Base-by-base conservation (phyloP, 768 basidiomycete species). In the Pulveroboletus sp. region DNA sequence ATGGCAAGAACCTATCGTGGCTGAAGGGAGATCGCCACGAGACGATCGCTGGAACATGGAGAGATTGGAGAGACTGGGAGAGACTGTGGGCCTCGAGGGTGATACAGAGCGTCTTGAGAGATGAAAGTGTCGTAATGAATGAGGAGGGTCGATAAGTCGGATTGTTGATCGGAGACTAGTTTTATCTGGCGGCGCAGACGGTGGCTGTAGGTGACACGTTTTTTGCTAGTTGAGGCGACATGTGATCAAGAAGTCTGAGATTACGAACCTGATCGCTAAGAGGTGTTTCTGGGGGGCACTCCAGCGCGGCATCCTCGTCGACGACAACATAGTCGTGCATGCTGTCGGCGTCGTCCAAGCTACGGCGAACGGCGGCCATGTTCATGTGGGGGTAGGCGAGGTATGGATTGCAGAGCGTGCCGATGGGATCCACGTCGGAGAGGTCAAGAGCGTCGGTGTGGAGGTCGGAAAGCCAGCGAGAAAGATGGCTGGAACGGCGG, bases 391-490 rank as follows among this genome's bases (percentile, higher is more conserved):
- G 71, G 39, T 73, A 73, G 0, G 73, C 70, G 40, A 73, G 69
- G 56, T 72, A 75, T n/a, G 73, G 71, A 45, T 72, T 63, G 43
- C 68, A 60, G 24, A 42, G 54, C 16, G 70, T 64, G 24, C 66
- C 66, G 16, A 61, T 35, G 41, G 57, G 61, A 44, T 62, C 60
- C 33, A 56, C 54, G 29, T 65, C 48, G 10, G 52, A 54, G 32
- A 60, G 49, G 49, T 58, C 54, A 24, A 54, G 43, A 32, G 54
- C 42, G 27, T 58, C 59, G n/a, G 58, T 42, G 45, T 69, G 71
- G 44, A 75, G 69, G 19, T 77, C 76, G 3, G 58, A 63, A 16
- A 78, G 65, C 75, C 76, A 77, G n/a, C 62, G 69, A 32, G 74
- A 71, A 34, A 75, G 56, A 43, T 63, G 74, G 52, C 70, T 72